phyloP scores from a whole-genome alignment of 2,329 filamentous ascomycete species.

The Colletotrichum sp. region DNA sequence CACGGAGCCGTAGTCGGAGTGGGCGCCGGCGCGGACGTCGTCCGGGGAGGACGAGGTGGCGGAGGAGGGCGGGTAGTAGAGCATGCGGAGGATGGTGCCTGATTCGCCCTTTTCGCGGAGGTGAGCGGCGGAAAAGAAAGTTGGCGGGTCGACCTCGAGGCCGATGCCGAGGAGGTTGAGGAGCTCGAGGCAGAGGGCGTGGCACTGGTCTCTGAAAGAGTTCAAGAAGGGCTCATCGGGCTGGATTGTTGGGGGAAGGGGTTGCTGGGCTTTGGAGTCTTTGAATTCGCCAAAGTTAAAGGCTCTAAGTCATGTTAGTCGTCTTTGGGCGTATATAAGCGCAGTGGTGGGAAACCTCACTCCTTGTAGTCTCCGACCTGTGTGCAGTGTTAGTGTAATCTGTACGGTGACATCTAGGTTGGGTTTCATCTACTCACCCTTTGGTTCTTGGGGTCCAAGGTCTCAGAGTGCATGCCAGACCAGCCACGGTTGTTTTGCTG shows the following conservation, averaged over 20 bases:
- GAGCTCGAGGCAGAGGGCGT: conserved; percentile 72
- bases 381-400: neutral
- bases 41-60: conserved; percentile 43
- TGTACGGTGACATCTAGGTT: neutral
- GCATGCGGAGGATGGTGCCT: conserved; percentile 68
- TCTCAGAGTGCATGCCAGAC: conserved; percentile 87
- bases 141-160: conserved; percentile 59
- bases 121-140: conserved; percentile 62
- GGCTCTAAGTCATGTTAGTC: conserved; percentile 56
- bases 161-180: conserved; percentile 80
- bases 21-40: conserved; percentile 86
- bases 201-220: conserved; percentile 73
- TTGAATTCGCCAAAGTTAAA: conserved; percentile 90
- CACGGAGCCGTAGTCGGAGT: conserved; percentile 82
- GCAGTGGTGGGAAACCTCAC: conserved; percentile 46
- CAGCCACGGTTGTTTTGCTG: conserved; percentile 85
- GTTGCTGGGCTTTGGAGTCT: conserved; percentile 73
- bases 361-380: conserved; percentile 88
- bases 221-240: conserved; percentile 64
- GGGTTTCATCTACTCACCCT: conserved; percentile 53
- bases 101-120: conserved; percentile 48
- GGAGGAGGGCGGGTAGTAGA: conserved; percentile 70
- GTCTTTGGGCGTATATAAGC: neutral
- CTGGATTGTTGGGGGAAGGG: conserved; percentile 69
- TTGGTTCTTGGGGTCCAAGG: conserved; percentile 82